Percentiles rank a stretch among this genome's conserved stretches.
Evolutionary conservation across 805 yeast species (phyloP).

Genomic region (Yamadazyma akitaensis): DNA sequence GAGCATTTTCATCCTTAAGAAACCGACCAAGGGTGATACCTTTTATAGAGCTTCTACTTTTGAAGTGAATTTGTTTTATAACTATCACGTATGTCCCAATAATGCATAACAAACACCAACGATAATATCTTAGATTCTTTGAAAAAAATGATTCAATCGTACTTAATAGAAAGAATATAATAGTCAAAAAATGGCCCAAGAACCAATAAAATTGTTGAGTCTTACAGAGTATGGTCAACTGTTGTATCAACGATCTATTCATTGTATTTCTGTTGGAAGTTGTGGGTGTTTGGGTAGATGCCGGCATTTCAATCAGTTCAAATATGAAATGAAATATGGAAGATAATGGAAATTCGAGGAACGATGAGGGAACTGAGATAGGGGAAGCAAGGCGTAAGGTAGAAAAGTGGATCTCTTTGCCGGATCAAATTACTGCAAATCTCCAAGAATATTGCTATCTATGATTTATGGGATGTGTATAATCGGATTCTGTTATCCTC

Average conservation of each 20-base stretch:
- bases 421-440: no score
- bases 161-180: conserved; percentile 39
- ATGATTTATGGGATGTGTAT: no score
- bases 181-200: conserved; percentile 53
- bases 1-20: conserved; percentile 40
- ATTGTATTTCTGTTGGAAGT: background rate
- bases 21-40: conserved; percentile 7
- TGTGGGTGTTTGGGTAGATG: background rate
- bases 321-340: background rate
- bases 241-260: conserved; percentile 1
- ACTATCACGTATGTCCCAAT: conserved; percentile 62
- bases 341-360: background rate
- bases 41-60: conserved; percentile 9
- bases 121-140: conserved; percentile 24
- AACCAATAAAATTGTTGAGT: conserved; percentile 73
- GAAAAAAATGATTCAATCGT: conserved; percentile 42
- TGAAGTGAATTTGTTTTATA: conserved; percentile 53
- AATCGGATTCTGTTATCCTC: background rate
- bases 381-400: background rate
- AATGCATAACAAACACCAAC: conserved; percentile 45
- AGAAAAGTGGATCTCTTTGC: no score
- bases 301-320: conserved; percentile 1
- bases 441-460: no score
- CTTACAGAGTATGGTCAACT: conserved; percentile 10
- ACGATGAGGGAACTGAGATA: background rate